phyloP scores from a whole-genome alignment of 208 protist species.

The Wallacemonas sp. region DNA sequence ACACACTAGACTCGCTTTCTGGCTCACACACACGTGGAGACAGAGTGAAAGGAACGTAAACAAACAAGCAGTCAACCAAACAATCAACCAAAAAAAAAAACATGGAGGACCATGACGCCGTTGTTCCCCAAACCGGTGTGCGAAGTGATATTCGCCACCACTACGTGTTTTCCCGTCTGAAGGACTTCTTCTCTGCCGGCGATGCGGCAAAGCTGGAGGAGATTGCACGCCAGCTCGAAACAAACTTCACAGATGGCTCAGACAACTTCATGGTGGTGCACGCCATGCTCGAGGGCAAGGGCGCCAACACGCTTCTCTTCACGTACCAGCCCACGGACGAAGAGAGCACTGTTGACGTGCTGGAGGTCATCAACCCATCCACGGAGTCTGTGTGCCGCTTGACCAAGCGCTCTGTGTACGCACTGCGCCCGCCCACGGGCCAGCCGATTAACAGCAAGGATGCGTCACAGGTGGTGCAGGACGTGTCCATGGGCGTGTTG shows the following conservation, averaged over 20 bases:
- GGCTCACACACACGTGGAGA: no score
- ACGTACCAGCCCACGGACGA: constrained; percentile 66
- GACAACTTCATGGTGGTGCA: constrained; percentile 87
- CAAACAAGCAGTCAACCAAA: constrained; percentile 2
- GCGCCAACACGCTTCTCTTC: constrained; percentile 81
- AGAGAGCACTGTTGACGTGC: constrained; percentile 54
- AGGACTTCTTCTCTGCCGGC: constrained; percentile 86
- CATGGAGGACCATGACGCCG: background rate
- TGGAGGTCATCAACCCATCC: constrained; percentile 70
- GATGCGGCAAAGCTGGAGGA: constrained; percentile 63
- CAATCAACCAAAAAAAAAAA: constrained; percentile 16
- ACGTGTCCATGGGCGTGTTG: constrained; percentile 85
- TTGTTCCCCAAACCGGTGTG: constrained; percentile 28
- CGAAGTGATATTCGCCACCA: constrained; percentile 81
- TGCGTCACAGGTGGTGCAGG: constrained; percentile 72
- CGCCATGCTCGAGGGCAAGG: constrained; percentile 80
- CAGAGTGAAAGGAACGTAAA: no score
- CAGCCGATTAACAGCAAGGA: constrained; percentile 81
- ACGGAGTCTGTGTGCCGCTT: constrained; percentile 65
- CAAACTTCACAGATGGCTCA: constrained; percentile 82
- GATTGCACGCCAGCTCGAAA: constrained; percentile 67
- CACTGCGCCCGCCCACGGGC: constrained; percentile 55
- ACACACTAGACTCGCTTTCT: no score
- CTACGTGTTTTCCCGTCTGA: constrained; percentile 87
- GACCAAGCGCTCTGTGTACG: constrained; percentile 82